Base-by-base conservation (phyloP, 2,329 filamentous ascomycete species). In the Samsoniella hepiali region DNA sequence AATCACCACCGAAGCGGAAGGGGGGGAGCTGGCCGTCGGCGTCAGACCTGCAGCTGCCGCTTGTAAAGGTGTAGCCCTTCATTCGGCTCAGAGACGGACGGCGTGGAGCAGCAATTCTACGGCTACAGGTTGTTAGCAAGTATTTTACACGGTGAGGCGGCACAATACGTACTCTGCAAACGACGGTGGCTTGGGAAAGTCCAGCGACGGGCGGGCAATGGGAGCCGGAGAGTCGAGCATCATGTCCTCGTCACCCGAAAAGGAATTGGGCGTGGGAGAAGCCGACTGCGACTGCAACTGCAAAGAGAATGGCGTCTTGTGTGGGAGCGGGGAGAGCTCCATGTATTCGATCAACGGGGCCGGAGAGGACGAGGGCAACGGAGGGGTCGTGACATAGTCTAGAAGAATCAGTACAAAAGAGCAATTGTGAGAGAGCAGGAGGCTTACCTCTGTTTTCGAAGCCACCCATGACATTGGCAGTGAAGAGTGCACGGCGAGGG, bases 311-410 rank as follows among this genome's bases (percentile, higher is more conserved):
- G 90, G 84, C 36, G 84, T 81, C 80, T 97, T 97, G 80, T 97
- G 92, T 65, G 93, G 93, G 47, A 98, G 79, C 45, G 95, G 94
- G 51, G 94, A 97, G 75, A 97, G 88, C 72, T 98, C 93, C 92
- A 98, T 97, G 63, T 87, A 82, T 74, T 97, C 93, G 65, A 85
- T 84, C 62, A 82, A 77, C 42, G 84, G 84, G 62, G 85, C 86
- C 7, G 93, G 93, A 51, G 94, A 96, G 7, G 93, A 97, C 1
- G 91, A 90, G 3, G 78, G 88, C 59, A 96, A 81, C 50, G 92
- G 91, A 64, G 95, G 93, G 44, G 93, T 97, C 42, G 90, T 96
- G 70, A 91, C 85, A 71, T 84, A 86, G 74, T 91, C 91, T 88
- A 6, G 10, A 22, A 11, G 34, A 51, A 57, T 65, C 38, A 58